Conservation (phyloP, 2,329 filamentous ascomycete genomes). For the Colletotrichum tamarilloi region DNA sequence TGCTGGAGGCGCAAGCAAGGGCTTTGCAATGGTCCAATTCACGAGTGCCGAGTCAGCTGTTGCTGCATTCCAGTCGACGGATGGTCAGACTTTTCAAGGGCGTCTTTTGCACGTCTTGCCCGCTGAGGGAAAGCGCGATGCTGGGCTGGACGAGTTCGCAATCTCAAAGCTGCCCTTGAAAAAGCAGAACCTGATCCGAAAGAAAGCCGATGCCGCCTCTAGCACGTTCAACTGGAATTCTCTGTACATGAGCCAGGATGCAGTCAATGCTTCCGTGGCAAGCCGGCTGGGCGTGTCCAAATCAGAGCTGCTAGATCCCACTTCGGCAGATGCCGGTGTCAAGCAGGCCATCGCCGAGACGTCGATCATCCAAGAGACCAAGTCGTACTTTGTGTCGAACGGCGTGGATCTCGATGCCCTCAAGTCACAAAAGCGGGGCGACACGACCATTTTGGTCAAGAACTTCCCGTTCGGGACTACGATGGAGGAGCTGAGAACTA, state of each 20-base stretch:
- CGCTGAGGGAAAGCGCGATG: conserved; percentile 82
- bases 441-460: conserved; percentile 90
- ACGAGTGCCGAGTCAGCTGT: conserved; percentile 77
- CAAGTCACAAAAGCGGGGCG: conserved; percentile 84
- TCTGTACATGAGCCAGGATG: conserved; percentile 98
- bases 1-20: conserved; percentile 81
- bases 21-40: conserved; percentile 90
- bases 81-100: conserved; percentile 91
- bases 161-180: conserved; percentile 93
- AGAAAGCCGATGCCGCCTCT: conserved; percentile 82
- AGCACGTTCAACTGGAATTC: conserved; percentile 95
- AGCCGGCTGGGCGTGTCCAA: conserved; percentile 90
- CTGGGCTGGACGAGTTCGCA: conserved; percentile 86
- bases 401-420: conserved; percentile 94
- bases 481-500: conserved; percentile 78
- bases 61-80: conserved; percentile 81
- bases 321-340: conserved; percentile 91
- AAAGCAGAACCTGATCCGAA: conserved; percentile 91
- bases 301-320: conserved; percentile 93
- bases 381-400: conserved; percentile 87
- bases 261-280: conserved; percentile 90
- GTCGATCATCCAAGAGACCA: conserved; percentile 95
- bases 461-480: conserved; percentile 91
- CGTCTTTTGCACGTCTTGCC: conserved; percentile 91
- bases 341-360: conserved; percentile 98